Percentiles rank a stretch among this genome's conserved stretches.
Conservation (phyloP, 768 basidiomycete species). For the Rhodotorula diobovata region DNA sequence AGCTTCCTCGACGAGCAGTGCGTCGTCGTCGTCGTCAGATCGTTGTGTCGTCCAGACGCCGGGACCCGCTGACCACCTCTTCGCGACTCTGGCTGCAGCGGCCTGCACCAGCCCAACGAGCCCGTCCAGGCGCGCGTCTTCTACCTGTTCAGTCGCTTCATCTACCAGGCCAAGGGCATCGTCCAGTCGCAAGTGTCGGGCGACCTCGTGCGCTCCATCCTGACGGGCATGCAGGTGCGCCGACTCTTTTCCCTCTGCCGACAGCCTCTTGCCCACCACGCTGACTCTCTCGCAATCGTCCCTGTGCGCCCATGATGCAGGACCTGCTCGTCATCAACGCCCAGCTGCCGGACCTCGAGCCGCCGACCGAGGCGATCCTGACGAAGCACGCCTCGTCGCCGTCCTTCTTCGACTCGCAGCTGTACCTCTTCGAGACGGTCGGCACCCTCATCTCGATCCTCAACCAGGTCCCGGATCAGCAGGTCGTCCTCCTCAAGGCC, state of each 20-base stretch:
- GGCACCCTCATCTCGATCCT: constrained; percentile 79
- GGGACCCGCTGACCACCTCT: no score
- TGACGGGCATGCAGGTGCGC: constrained; percentile 53
- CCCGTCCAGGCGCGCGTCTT: constrained; percentile 71
- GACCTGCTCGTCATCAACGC: constrained; percentile 74
- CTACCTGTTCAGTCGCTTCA: constrained; percentile 89
- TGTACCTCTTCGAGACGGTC: constrained; percentile 88
- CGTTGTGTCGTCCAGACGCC: neutral
- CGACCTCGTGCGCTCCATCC: constrained; percentile 65
- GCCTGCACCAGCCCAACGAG: constrained; percentile 71
- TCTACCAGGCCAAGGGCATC: constrained; percentile 73
- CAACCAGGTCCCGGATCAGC: constrained; percentile 59
- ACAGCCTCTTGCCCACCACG: neutral
- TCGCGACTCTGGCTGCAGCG: constrained; percentile 54
- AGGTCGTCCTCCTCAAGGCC: constrained; percentile 59
- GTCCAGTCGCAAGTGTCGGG: constrained; percentile 54
- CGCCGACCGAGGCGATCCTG: constrained; percentile 61
- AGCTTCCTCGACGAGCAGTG: constrained; percentile 81
- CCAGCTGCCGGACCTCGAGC: constrained; percentile 71
- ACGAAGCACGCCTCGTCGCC: constrained; percentile 72
- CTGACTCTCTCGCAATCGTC: neutral
- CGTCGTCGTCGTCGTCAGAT: constrained; percentile 42
- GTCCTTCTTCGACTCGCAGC: constrained; percentile 73
- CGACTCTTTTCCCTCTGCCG: no score
- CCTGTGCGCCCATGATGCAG: constrained; percentile 50